Base-by-base conservation (phyloP, 2,329 filamentous ascomycete species). In the Fonsecaea erecta region DNA sequence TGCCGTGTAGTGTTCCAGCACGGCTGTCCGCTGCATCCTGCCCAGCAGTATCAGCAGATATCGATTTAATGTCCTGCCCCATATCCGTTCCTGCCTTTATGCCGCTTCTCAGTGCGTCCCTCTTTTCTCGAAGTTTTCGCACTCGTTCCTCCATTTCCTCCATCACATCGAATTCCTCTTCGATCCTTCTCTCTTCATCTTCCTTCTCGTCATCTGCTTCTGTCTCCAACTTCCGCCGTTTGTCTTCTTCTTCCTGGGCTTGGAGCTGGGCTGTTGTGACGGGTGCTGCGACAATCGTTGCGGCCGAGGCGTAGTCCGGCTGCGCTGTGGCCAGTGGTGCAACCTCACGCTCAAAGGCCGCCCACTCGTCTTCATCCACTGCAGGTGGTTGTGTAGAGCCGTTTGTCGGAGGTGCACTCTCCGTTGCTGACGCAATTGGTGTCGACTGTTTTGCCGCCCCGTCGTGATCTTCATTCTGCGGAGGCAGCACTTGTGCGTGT, bases 291-390 rank as follows among this genome's bases (percentile, higher is more conserved):
- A 85, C 88, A 68, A 92, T 91, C 2, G 87, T 85, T 6, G 86
- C n/a, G n/a, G n/a, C 87, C 64, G 84, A 82, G 1, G 71, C 66
- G 56, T 71, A 72, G 61, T 65, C 66, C 52, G 58, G 70, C 14
- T 52, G 68, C 51, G 77, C 67, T 62, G 76, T 76, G 8, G 77
- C 76, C 56, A 78, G 76, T 46, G 75, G 79, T 7, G 87, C 89
- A 62, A 96, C 88, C 60, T 96, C 91, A 2, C 90, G 90, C 75
- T 97, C 90, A 74, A 96, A 96, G 8, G 91, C 91, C 1, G 91
- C 90, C 90, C 91, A 95, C 77, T 95, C 91, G 60, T 89, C 86
- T 73, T 96, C 91, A 74, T 93, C 87, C 8, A 91, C 78, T 3
- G 60, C 32, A 54, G 74, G 69, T 56, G 18, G 56, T 16, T 30